phyloP scores from a whole-genome alignment of 495 filamentous ascomycete species.

The Letharia columbiana region DNA sequence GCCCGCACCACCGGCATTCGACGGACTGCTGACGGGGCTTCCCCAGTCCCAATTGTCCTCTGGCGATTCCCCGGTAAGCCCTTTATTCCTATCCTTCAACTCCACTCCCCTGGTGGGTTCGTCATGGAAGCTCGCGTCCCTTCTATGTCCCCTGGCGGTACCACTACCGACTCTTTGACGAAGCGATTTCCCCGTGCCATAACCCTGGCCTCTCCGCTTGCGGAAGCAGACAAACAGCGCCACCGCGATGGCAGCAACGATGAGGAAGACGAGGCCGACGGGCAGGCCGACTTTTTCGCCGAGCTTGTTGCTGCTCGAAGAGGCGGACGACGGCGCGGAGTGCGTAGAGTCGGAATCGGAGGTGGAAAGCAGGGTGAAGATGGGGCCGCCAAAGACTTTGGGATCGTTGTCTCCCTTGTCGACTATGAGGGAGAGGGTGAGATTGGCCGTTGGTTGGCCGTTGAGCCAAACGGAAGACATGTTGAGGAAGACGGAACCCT shows the following conservation, averaged over 20 bases:
- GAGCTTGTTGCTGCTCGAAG: constrained; percentile 14
- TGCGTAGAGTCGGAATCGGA: background rate
- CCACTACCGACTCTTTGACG: constrained; percentile 4
- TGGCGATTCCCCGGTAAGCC: background rate
- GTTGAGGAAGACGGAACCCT: constrained; percentile 11
- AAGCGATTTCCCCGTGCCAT: constrained; percentile 1
- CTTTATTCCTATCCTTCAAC: constrained; percentile 13
- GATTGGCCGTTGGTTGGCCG: constrained; percentile 1
- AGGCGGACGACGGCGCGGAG: background rate
- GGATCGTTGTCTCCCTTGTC: background rate
- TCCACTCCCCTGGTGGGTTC: constrained; percentile 21
- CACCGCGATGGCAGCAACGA: background rate
- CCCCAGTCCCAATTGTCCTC: constrained; percentile 18
- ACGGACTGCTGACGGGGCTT: constrained; percentile 15
- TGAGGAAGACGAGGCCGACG: constrained; percentile 19
- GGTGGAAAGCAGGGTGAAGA: constrained; percentile 6
- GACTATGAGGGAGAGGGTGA: constrained; percentile 14
- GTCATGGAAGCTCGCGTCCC: constrained; percentile 20
- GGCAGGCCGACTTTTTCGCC: constrained; percentile 23
- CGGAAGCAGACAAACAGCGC: constrained; percentile 27
- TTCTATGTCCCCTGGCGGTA: constrained; percentile 11
- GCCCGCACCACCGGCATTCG: constrained; percentile 7
- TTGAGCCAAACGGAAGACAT: constrained; percentile 13
- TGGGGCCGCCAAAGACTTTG: constrained; percentile 3
- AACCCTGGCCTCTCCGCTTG: constrained; percentile 20